Evolutionary conservation across 768 basidiomycete species (phyloP), one percentile per base, ranked within the genome.

Genomic region (Holtermanniella nyarrowii): DNA sequence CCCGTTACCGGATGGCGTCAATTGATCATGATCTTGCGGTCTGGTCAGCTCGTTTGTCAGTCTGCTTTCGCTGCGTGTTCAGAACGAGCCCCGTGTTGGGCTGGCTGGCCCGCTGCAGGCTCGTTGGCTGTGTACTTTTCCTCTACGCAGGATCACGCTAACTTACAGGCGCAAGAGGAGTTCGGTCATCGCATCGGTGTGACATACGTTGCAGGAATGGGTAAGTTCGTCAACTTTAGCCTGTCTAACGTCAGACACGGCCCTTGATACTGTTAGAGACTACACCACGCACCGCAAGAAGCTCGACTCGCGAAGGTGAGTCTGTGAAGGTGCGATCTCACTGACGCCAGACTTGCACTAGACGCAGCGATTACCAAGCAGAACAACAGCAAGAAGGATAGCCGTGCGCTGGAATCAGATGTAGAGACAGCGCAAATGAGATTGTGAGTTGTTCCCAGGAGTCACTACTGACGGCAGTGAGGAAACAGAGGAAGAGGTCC

Each of bases 201-300:
- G 61, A 82, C 82, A 3, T 89, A 85, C 62, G 66, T 90, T 22
- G 61, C 76, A 0, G 81, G 85, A 1, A 74, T 89, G 48, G 77
- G 66, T 65, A 41, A 37, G 66, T 56, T 22, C 18, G 5, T 23
- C 31, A 16, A 44, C n/a, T 39, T 21, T 26, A 13, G 14, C 47
- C 13, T 13, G 12, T 40, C 42, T 31, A 23, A 48, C 16, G 46
- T 27, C 45, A 66, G 67, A 82, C 55, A 76, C 72, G 41, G 82
- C 83, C 46, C 75, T 76, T 14, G 84, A 81, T 7, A 82, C 85
- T 24, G 82, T 93, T 65, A 86, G 83, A 63, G 88, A 89, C 50
- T 91, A 86, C 57, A 84, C 88, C 52, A 65, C 75, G 3, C 77
- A 84, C 54, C 79, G 82, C 55, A 93, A 89, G 78, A 91, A 89